Percentiles rank a stretch among this genome's conserved stretches.
Conservation (phyloP, 1,284 basidiomycete genomes). For the Megacollybia platyphylla region DNA sequence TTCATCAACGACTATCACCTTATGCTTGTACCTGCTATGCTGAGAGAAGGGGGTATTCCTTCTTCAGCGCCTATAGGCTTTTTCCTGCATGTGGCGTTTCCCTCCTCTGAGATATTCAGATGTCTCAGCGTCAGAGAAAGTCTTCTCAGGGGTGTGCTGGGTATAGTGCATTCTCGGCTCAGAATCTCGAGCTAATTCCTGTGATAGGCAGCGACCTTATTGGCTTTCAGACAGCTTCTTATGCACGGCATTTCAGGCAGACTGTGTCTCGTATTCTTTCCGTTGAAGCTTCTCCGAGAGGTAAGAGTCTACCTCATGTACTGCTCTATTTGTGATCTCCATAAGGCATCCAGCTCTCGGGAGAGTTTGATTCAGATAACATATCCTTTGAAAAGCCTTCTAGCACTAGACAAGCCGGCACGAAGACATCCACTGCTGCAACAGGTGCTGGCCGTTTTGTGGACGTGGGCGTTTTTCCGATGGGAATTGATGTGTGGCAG, state of each 20-base stretch:
- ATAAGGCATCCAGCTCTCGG: conserved; percentile 55
- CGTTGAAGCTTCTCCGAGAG: conserved; percentile 60
- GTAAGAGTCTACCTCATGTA: neutral
- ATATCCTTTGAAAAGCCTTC: neutral
- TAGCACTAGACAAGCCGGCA: neutral
- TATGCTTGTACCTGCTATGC: conserved; percentile 69
- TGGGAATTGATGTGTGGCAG: conserved; percentile 76
- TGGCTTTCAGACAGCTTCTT: conserved; percentile 81
- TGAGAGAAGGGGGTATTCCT: conserved; percentile 42
- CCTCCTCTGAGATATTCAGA: conserved; percentile 79
- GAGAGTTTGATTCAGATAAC: conserved; percentile 5
- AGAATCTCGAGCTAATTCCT: conserved; percentile 9
- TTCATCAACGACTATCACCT: conserved; percentile 85
- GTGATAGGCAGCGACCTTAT: conserved; percentile 23
- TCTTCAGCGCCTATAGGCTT: conserved; percentile 69
- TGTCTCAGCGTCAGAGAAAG: conserved; percentile 61
- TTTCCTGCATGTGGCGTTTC: conserved; percentile 85
- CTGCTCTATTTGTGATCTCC: neutral
- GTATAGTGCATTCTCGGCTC: conserved; percentile 18
- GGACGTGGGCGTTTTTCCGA: conserved; percentile 78
- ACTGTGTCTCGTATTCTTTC: conserved; percentile 75
- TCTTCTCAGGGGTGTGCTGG: conserved; percentile 64
- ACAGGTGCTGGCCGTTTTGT: conserved; percentile 41
- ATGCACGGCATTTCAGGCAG: conserved; percentile 69
- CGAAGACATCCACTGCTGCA: conserved; percentile 5